Evolutionary conservation across 805 yeast species (phyloP), one percentile per base, ranked within the genome.

Genomic region (Candida incommunis): DNA sequence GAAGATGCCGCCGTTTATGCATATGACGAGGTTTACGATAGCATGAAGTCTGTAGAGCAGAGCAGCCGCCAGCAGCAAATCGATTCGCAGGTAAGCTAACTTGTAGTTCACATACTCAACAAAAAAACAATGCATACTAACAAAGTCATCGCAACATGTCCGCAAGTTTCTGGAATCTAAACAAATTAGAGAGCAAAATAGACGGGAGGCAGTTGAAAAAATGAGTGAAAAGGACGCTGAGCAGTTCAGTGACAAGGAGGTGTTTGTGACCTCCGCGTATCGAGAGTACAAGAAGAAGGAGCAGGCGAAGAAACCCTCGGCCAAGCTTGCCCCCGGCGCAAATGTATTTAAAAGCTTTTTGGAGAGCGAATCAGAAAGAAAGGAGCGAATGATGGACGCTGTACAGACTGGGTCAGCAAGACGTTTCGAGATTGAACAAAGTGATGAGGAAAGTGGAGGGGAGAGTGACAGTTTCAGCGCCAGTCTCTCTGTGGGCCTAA

Each of bases 221-320:
- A 67, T 62, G 34, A 54, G 62, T 35, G 71, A 68, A 46, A 50
- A 70, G 5, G 64, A 64, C 25, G 45, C 55, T 20, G 75, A 70
- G 46, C 68, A 67, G 3, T 61, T 51, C 41, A 59, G 54, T 3
- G 69, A 58, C 18, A 68, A 64, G 42, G 72, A 71, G 41, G 66
- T 58, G 22, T 76, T 75, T 58, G 71, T 74, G 7, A 70, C 78
- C 1, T 55, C 63, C 1, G 69, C 70, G 0, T 78, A 76, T 52
- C 64, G 66, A 51, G 56, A 56, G 35, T 64, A 64, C 45, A 66
- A 64, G 49, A 59, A 60, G 31, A 65, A 57, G 41, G 45, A 59
- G 21, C 56, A 55, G 27, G 47, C 43, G 44, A 7, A 25, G n/a
- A n/a, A n/a, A n/a, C n/a, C n/a, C n/a, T n/a, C n/a, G n/a, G n/a